These are phyloP conservation scores for Astrothelium subdiscretum DNA, from an alignment of 495 filamentous ascomycete species.

Conservation along the genomic window DNA sequence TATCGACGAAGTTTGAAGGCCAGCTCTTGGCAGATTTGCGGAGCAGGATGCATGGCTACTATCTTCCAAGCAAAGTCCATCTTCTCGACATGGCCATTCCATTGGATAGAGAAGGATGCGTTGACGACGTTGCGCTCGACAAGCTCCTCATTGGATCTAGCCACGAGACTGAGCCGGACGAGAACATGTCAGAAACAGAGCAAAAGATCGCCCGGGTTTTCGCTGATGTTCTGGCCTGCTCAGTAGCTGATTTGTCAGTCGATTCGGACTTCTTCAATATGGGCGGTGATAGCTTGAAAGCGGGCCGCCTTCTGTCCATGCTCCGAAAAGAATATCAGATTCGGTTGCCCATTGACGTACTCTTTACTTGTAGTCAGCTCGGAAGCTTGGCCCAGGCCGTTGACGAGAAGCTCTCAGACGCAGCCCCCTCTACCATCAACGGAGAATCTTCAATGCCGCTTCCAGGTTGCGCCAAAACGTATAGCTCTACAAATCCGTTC, in stretches of 20 bases:
- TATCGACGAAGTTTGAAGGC: neutral
- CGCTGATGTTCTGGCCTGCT: slow-evolving; percentile 20
- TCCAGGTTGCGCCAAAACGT: slow-evolving; percentile 21
- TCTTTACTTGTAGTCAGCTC: slow-evolving; percentile 30
- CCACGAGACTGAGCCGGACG: neutral
- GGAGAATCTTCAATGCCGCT: slow-evolving; percentile 5
- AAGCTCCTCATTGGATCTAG: slow-evolving; percentile 3
- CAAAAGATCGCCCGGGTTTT: slow-evolving; percentile 26
- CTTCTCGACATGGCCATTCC: slow-evolving; percentile 22
- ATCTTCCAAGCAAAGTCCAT: slow-evolving; percentile 24
- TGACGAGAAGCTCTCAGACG: slow-evolving; percentile 8
- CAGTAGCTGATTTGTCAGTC: slow-evolving; percentile 17
- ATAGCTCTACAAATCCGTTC: slow-evolving; percentile 31
- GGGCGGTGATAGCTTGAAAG: slow-evolving; percentile 34
- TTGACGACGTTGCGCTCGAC: slow-evolving; percentile 22
- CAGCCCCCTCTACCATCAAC: neutral
- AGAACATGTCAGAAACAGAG: slow-evolving; percentile 11
- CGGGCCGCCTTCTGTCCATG: slow-evolving; percentile 31
- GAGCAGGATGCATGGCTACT: slow-evolving; percentile 21
- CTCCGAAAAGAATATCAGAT: slow-evolving; percentile 29
- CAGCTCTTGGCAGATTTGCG: slow-evolving; percentile 6
- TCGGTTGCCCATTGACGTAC: slow-evolving; percentile 28
- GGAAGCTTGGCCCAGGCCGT: slow-evolving; percentile 21
- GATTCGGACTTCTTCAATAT: slow-evolving; percentile 33
- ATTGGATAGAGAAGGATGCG: slow-evolving; percentile 12